phyloP scores from a whole-genome alignment of 768 basidiomycete genomes.

The Xerocomus spinulosus region DNA sequence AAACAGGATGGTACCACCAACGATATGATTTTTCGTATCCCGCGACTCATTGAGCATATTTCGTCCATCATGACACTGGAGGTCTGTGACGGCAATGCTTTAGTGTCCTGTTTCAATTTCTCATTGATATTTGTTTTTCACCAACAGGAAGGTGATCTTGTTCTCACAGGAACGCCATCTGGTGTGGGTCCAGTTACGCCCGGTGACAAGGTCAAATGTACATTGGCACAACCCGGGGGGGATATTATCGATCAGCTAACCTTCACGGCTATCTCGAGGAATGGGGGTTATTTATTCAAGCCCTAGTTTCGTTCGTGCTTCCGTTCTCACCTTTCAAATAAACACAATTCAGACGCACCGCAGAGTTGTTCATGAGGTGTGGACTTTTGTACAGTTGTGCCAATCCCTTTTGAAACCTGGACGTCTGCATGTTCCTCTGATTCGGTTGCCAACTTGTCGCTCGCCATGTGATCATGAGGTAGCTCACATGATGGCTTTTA shows the following conservation, averaged over 20 bases:
- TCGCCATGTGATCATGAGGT: too few relatives aligned
- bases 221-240: slow-evolving; percentile 51
- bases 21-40: slow-evolving; percentile 93
- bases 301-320: too few relatives aligned
- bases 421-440: too few relatives aligned
- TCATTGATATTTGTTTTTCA: neutral
- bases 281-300: slow-evolving; percentile 63
- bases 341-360: too few relatives aligned
- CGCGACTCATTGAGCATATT: slow-evolving; percentile 81
- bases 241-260: slow-evolving; percentile 57
- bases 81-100: slow-evolving; percentile 37
- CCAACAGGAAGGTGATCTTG: slow-evolving; percentile 79
- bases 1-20: slow-evolving; percentile 83
- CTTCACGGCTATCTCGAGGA: slow-evolving; percentile 61
- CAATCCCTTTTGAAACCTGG: too few relatives aligned
- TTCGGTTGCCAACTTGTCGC: too few relatives aligned
- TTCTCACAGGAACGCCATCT: slow-evolving; percentile 88
- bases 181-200: slow-evolving; percentile 78
- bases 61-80: slow-evolving; percentile 98
- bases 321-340: too few relatives aligned
- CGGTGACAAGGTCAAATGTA: slow-evolving; percentile 78
- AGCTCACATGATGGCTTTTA: too few relatives aligned
- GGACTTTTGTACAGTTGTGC: too few relatives aligned
- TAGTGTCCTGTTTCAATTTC: neutral
- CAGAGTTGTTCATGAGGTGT: too few relatives aligned